Evolutionary conservation across 2,329 filamentous ascomycete genomes (phyloP).

Genomic region (Talaromyces marneffei): DNA sequence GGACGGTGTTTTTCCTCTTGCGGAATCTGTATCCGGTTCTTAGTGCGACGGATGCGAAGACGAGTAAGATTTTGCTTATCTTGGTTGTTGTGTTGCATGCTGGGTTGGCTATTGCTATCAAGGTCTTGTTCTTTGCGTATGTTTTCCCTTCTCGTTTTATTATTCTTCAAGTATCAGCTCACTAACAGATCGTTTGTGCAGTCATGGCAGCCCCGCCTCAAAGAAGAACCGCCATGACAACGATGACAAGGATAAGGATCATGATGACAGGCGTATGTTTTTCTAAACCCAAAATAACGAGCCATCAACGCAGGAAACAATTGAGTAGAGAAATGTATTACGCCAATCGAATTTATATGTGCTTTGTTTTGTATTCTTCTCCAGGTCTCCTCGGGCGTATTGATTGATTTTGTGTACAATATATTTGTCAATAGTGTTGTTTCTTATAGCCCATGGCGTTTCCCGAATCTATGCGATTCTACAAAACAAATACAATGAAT

Average conservation of each 20-base stretch:
- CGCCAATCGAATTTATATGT: background rate
- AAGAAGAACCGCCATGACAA: slow-evolving; percentile 36
- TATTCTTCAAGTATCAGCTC: background rate
- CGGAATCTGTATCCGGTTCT: slow-evolving; percentile 87
- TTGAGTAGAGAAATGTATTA: background rate
- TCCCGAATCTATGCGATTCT: background rate
- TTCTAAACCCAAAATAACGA: slow-evolving; percentile 17
- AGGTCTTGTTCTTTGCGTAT: slow-evolving; percentile 88
- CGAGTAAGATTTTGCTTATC: slow-evolving; percentile 79
- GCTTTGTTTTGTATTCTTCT: background rate
- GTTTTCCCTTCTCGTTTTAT: slow-evolving; percentile 23
- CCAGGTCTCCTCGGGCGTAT: background rate
- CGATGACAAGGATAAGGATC: slow-evolving; percentile 22
- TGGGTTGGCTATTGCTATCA: slow-evolving; percentile 87
- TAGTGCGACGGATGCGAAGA: slow-evolving; percentile 85
- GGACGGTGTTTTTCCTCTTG: slow-evolving; percentile 77
- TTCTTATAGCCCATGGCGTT: background rate
- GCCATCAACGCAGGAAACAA: background rate
- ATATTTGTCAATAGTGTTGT: background rate
- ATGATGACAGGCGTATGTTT: slow-evolving; percentile 27
- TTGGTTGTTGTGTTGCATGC: slow-evolving; percentile 80
- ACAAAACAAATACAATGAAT: background rate
- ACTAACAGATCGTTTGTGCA: slow-evolving; percentile 21
- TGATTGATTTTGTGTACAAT: background rate
- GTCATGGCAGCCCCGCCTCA: slow-evolving; percentile 58